phyloP scores from a whole-genome alignment of 495 filamentous ascomycete species.

The Xylona heveae region DNA sequence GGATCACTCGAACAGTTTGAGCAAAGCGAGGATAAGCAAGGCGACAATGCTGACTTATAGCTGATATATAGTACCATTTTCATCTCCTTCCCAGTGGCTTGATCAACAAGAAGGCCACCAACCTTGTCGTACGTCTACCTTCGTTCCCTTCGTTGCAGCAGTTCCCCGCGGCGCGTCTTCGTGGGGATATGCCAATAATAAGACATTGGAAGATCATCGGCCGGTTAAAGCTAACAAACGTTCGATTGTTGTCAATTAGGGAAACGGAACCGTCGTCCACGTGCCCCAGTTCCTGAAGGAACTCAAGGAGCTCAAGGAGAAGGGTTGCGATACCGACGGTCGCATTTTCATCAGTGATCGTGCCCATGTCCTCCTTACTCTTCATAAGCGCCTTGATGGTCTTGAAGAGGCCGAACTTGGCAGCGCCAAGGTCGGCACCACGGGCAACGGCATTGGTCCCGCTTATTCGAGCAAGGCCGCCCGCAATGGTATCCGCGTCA shows the following conservation, averaged over 20 bases:
- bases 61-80: slow-evolving; percentile 33
- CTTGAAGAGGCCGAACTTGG: slow-evolving; percentile 62
- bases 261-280: slow-evolving; percentile 73
- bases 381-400: slow-evolving; percentile 66
- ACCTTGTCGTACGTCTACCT: too few relatives aligned
- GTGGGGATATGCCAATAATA: too few relatives aligned
- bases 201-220: too few relatives aligned
- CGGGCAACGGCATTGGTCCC: slow-evolving; percentile 51
- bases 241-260: too few relatives aligned
- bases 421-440: slow-evolving; percentile 30
- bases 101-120: slow-evolving; percentile 52
- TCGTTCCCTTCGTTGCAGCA: too few relatives aligned
- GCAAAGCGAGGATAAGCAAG: not conserved
- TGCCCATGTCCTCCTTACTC: slow-evolving; percentile 64
- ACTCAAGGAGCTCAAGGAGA: slow-evolving; percentile 41
- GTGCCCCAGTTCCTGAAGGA: slow-evolving; percentile 78
- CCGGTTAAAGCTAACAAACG: not conserved
- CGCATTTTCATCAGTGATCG: slow-evolving; percentile 66
- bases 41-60: too few relatives aligned
- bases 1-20: too few relatives aligned
- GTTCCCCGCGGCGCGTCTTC: not conserved
- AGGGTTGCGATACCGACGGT: slow-evolving; percentile 44
- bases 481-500: slow-evolving; percentile 50
- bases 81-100: slow-evolving; percentile 56
- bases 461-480: slow-evolving; percentile 66